A percentile compares a stretch with the other conserved stretches of the same genome.
Evolutionary conservation across 495 filamentous ascomycete species (phyloP).

Genomic region (Darksidea phi): DNA sequence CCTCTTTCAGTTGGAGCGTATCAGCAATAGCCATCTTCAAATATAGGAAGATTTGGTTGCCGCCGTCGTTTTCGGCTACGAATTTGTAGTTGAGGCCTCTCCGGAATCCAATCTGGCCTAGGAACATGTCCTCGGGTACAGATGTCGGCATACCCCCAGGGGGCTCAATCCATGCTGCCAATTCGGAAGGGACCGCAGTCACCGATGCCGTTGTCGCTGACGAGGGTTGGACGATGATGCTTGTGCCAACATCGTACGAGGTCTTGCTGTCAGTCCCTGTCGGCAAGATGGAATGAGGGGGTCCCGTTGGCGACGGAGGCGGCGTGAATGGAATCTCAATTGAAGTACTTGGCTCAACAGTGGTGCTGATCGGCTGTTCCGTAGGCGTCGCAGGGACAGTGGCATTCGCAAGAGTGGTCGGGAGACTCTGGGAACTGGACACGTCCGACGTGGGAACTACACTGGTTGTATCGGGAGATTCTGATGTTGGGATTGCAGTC

Average conservation of each 20-base stretch:
- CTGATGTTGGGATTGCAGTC: too few relatives aligned
- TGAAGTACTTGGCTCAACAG: conserved; percentile 13
- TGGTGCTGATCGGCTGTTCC: neutral
- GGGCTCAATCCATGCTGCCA: conserved; percentile 77
- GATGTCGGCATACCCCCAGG: conserved; percentile 47
- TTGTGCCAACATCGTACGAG: conserved; percentile 30
- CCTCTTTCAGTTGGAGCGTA: conserved; percentile 53
- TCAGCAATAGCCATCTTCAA: conserved; percentile 73
- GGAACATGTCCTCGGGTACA: conserved; percentile 58
- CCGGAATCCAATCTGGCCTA: conserved; percentile 84
- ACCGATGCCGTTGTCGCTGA: conserved; percentile 13
- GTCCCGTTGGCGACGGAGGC: neutral
- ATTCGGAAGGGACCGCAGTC: conserved; percentile 55
- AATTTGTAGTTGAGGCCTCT: conserved; percentile 78
- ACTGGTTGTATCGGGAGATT: too few relatives aligned
- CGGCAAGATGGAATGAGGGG: conserved; percentile 9
- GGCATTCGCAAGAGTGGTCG: neutral
- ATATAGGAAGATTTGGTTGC: conserved; percentile 82
- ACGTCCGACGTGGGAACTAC: too few relatives aligned
- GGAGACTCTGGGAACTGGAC: too few relatives aligned
- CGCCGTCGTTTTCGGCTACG: conserved; percentile 69
- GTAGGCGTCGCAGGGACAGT: neutral
- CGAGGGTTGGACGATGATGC: conserved; percentile 36
- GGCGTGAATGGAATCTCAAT: conserved; percentile 8
- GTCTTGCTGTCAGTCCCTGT: conserved; percentile 42